These are phyloP conservation scores for Akebia trifoliata DNA, from an alignment of 164 flowering plant genomes.

Conservation along the genomic window DNA sequence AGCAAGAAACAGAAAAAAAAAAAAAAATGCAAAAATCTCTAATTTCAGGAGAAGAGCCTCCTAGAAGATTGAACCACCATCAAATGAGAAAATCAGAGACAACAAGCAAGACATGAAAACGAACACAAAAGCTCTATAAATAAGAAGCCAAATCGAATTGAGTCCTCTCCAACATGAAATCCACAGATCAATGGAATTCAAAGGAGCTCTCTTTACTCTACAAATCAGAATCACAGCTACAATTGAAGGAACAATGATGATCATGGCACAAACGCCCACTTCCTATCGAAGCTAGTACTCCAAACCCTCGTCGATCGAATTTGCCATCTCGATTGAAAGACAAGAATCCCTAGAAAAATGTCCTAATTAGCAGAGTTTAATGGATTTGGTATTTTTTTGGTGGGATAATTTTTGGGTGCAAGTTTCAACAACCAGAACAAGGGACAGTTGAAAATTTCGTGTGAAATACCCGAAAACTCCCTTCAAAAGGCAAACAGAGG, in stretches of 20 bases:
- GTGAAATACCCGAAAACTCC: too few species aligned
- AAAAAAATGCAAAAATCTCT: not conserved
- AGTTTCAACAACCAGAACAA: too few species aligned
- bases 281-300: constrained; percentile 41
- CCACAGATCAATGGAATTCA: constrained; percentile 29
- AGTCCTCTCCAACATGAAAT: constrained; percentile 31
- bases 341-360: too few species aligned
- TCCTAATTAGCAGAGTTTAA: too few species aligned
- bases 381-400: too few species aligned
- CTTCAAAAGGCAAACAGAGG: too few species aligned
- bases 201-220: constrained; percentile 20
- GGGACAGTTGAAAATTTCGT: too few species aligned
- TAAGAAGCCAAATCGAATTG: constrained; percentile 30
- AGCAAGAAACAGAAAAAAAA: too few species aligned
- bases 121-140: constrained; percentile 29
- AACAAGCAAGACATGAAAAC: constrained; percentile 21
- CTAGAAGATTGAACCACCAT: constrained; percentile 28
- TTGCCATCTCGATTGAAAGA: too few species aligned
- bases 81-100: constrained; percentile 11
- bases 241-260: constrained; percentile 24
- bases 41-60: not conserved
- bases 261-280: constrained; percentile 30
- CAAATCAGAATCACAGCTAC: constrained; percentile 14
- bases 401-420: too few species aligned
- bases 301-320: too few species aligned